Conservation (phyloP, 2,329 filamentous ascomycete genomes). For the Fusarium solani-melongenae region DNA sequence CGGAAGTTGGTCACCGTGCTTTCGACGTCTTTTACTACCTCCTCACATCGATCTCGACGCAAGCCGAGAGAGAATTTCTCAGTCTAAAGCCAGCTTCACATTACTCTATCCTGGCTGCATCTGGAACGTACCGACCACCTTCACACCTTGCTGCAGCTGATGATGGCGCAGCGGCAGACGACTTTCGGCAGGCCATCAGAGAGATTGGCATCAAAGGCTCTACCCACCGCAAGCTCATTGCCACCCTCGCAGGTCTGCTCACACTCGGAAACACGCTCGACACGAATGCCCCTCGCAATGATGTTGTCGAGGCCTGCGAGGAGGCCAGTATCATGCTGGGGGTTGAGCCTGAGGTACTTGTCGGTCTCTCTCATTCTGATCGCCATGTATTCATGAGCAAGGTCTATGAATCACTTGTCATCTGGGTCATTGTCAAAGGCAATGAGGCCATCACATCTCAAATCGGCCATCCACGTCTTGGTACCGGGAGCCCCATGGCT, state of each 20-base stretch:
- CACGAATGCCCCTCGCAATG: slow-evolving; percentile 84
- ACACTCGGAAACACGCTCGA: slow-evolving; percentile 93
- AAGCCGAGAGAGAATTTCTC: slow-evolving; percentile 88
- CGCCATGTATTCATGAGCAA: slow-evolving; percentile 84
- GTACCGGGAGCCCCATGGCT: slow-evolving; percentile 68
- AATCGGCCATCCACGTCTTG: slow-evolving; percentile 71
- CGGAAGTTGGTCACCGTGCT: slow-evolving; percentile 84
- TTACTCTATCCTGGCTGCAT: slow-evolving; percentile 84
- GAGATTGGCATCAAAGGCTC: slow-evolving; percentile 94
- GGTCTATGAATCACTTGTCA: slow-evolving; percentile 92
- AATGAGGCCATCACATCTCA: slow-evolving; percentile 84
- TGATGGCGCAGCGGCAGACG: slow-evolving; percentile 90
- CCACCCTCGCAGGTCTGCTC: slow-evolving; percentile 84
- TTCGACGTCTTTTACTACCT: slow-evolving; percentile 99
- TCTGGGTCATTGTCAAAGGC: slow-evolving; percentile 91
- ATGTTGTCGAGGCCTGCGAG: slow-evolving; percentile 86
- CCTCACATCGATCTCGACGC: slow-evolving; percentile 86
- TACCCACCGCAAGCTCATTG: slow-evolving; percentile 83
- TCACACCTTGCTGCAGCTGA: slow-evolving; percentile 92
- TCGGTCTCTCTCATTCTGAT: slow-evolving; percentile 84
- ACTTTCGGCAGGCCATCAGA: slow-evolving; percentile 88
- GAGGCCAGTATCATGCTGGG: slow-evolving; percentile 89
- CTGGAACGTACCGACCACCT: slow-evolving; percentile 86
- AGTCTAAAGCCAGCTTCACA: slow-evolving; percentile 79
- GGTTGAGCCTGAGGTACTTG: slow-evolving; percentile 86